Conservation (phyloP, 441 rosid species). For the Melastoma candidum region DNA sequence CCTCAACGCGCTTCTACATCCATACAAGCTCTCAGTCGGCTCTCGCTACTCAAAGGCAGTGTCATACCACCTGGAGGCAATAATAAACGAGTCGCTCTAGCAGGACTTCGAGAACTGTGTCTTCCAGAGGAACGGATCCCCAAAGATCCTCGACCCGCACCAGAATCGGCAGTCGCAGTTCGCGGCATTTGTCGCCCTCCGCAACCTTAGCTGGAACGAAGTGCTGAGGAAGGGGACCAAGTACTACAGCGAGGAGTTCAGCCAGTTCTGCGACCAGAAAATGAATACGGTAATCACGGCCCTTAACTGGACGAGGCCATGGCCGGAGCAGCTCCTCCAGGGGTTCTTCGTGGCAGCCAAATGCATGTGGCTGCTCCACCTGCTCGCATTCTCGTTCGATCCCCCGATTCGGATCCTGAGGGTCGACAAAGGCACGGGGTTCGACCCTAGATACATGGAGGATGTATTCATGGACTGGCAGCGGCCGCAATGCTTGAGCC, state of each 20-base stretch:
- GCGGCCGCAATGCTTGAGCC: constrained; percentile 27
- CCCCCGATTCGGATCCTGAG: constrained; percentile 64
- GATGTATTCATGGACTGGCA: constrained; percentile 63
- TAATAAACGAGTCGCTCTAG: constrained; percentile 69
- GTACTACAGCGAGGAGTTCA: constrained; percentile 82
- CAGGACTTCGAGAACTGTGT: constrained; percentile 81
- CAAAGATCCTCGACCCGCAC: constrained; percentile 57
- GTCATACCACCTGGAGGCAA: constrained; percentile 64
- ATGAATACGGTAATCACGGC: constrained; percentile 78
- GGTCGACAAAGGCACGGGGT: constrained; percentile 63
- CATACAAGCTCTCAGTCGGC: constrained; percentile 49
- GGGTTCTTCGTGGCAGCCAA: constrained; percentile 84
- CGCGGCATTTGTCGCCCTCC: constrained; percentile 56
- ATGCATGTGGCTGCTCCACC: constrained; percentile 89
- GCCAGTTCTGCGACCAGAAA: constrained; percentile 91
- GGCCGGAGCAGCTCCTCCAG: constrained; percentile 88
- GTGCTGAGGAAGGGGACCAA: constrained; percentile 87
- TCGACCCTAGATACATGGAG: constrained; percentile 79
- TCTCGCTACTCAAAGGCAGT: constrained; percentile 60
- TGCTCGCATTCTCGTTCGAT: constrained; percentile 83
- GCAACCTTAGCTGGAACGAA: constrained; percentile 94
- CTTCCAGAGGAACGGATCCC: constrained; percentile 74
- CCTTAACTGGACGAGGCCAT: constrained; percentile 69
- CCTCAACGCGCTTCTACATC: constrained; percentile 53
- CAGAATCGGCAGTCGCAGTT: constrained; percentile 70